Evolutionary conservation across 371 early-diverging fungal species (phyloP).

Genomic region (Mortierella sp.): DNA sequence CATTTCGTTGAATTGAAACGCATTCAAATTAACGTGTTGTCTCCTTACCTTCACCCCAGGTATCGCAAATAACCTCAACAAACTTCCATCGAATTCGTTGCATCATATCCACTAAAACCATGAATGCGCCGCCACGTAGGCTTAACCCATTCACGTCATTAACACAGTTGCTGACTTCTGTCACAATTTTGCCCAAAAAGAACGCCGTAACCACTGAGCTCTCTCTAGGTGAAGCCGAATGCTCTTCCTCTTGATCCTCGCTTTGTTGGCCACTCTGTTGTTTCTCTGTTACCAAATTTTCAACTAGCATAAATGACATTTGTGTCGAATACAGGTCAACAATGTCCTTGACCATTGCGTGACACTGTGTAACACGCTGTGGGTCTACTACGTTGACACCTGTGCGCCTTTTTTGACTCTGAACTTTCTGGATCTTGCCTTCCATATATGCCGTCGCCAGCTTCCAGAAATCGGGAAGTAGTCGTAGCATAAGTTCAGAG

Average conservation of each 20-base stretch:
- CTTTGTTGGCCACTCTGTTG: constrained; percentile 9
- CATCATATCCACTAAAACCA: constrained; percentile 66
- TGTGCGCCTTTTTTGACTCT: constrained; percentile 37
- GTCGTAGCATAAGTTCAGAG: constrained; percentile 78
- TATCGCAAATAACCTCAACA: constrained; percentile 65
- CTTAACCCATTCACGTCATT: constrained; percentile 70
- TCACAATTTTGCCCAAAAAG: constrained; percentile 67
- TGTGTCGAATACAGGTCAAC: constrained; percentile 72
- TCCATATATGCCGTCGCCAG: constrained; percentile 87
- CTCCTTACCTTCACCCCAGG: constrained; percentile 68
- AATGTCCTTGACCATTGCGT: constrained; percentile 82
- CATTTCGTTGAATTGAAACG: too few species aligned
- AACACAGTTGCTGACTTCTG: constrained; percentile 68
- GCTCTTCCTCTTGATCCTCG: constrained; percentile 40
- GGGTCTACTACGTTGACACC: constrained; percentile 62
- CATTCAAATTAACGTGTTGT: too few species aligned
- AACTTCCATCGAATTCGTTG: constrained; percentile 68
- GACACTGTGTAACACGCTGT: constrained; percentile 81
- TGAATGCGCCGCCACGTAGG: constrained; percentile 67
- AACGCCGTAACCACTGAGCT: constrained; percentile 70
- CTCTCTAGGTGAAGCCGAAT: constrained; percentile 59
- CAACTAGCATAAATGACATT: constrained; percentile 68
- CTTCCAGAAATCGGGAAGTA: constrained; percentile 95
- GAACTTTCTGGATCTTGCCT: constrained; percentile 75
- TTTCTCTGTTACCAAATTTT: constrained; percentile 37